Evolutionary conservation across 2,329 filamentous ascomycete species (phyloP), one percentile per base, ranked within the genome.

Genomic region (Phaeoacremonium minimum): DNA sequence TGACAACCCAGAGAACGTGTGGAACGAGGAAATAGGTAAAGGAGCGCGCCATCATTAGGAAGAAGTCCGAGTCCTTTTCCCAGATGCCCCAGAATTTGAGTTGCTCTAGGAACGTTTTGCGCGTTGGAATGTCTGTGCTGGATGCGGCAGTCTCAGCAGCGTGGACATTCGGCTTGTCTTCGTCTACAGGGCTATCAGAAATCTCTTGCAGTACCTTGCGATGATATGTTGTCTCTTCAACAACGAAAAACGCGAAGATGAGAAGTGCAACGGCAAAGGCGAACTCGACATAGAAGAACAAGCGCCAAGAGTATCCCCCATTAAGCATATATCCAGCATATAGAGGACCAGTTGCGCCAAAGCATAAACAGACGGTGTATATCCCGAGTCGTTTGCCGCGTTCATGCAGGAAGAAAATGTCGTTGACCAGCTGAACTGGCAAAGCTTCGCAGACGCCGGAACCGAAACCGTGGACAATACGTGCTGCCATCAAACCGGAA

Each of bases 261-360:
- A 58, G 32, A 7, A 60, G 44, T 4, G 50, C 53, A 1, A 30
- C 42, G 15, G 41, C 52, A 32, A 80, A 79, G 4, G 73, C 76
- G 32, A 75, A 65, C 42, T 72, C 67, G 36, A 80, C 75, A 49
- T 78, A 79, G 60, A 80, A 80, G 58, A 74, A 80, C 0, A 80
- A 65, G 13, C 71, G 62, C 75, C 75, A 80, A 6, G 73, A 76
- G 47, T 75, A 70, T 8, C 72, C 71, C 1, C 65, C 74, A 1
- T 68, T 65, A 6, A 80, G 67, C 75, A 80, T 80, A 51, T 79
- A 80, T 11, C 75, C 74, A 2, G 76, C 73, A 33, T 74, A 77
- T 2, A 80, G 57, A 1, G 76, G 73, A 1, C 74, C 73, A 0
- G 71, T 72, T 0, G 72, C 60, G 5, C 74, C 75, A 9, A 77